Evolutionary conservation across 2,329 filamentous ascomycete genomes (phyloP), one percentile per base, ranked within the genome.

Genomic region (Esteya vermicola): DNA sequence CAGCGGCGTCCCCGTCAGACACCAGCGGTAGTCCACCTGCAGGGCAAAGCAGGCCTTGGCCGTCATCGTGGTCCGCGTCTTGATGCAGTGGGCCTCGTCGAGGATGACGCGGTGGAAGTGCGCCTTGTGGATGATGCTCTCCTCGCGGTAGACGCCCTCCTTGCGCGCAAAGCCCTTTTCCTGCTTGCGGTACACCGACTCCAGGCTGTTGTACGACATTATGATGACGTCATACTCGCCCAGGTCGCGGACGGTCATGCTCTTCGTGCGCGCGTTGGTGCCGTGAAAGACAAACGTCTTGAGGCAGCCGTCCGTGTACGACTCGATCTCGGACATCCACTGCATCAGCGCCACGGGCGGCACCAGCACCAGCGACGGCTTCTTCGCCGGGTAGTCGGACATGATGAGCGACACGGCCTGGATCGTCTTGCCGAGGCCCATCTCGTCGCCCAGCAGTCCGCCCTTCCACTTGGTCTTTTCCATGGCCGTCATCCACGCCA

Each of bases 401-500:
- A 96, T 96, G 58, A 98, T 86, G 33, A 98, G 71, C 4, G 89
- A 95, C 16, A 98, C 91, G 3, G 91, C 89, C 59, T 98, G 91
- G 38, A 98, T 96, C 0, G 91, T 98, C 64, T 98, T 98, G 37
- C 91, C 91, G 62, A 98, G 83, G 7, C 91, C 91, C 91, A 98
- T 98, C 60, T 98, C 91, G 51, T 98, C 91, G 43, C 91, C 91
- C 2, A 98, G 71, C 3, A 98, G 67, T 13, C 91, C 91, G 16
- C 91, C 91, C 53, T 78, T 84, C 72, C 88, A 96, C 30, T 81
- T 63, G 0, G 76, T 81, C 59, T 83, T 67, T 56, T 98, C 91
- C 70, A 96, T 93, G 41, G 72, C 78, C 45, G 72, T 76, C 85
- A 98, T 93, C 91, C 91, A 98, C 38, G 85, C 79, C 30, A 98